A percentile compares a stretch with the other conserved stretches of the same genome.
Evolutionary conservation across 1,284 basidiomycete genomes (phyloP).

Genomic region (Pseudozyma sp.): DNA sequence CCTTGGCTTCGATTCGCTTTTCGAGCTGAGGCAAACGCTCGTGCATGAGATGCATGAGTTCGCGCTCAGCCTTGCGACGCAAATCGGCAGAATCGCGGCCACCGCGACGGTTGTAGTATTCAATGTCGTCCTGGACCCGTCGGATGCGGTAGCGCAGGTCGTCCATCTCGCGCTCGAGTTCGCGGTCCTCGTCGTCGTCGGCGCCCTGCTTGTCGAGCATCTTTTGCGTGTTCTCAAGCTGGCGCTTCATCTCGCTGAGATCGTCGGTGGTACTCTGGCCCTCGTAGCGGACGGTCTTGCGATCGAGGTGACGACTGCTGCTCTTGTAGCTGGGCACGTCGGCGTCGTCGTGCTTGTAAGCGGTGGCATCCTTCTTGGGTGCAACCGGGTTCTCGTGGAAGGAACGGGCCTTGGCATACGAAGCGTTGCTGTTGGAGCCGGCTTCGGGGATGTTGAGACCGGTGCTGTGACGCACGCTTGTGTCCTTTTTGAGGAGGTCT

Average conservation of each 20-base stretch:
- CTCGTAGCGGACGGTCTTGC: conserved; percentile 82
- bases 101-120: conserved; percentile 83
- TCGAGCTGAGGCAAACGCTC: conserved; percentile 92
- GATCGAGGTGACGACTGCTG: conserved; percentile 87
- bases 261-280: conserved; percentile 77
- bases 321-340: conserved; percentile 79
- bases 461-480: conserved; percentile 69
- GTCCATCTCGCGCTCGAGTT: conserved; percentile 86
- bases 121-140: conserved; percentile 91
- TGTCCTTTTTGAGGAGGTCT: conserved; percentile 87
- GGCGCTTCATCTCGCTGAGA: conserved; percentile 86
- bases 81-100: conserved; percentile 81
- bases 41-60: conserved; percentile 87
- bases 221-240: conserved; percentile 82
- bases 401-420: conserved; percentile 77
- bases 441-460: conserved; percentile 68
- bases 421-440: conserved; percentile 64
- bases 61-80: conserved; percentile 85
- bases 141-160: conserved; percentile 87
- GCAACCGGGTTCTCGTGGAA: conserved; percentile 73
- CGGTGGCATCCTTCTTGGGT: conserved; percentile 84
- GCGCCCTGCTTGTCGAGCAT: conserved; percentile 82
- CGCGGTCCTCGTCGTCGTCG: conserved; percentile 79
- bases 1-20: conserved; percentile 82
- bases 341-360: conserved; percentile 85